Evolutionary conservation across 1,284 basidiomycete genomes (phyloP), one percentile per base, ranked within the genome.

Genomic region (Cryptococcus sp.): DNA sequence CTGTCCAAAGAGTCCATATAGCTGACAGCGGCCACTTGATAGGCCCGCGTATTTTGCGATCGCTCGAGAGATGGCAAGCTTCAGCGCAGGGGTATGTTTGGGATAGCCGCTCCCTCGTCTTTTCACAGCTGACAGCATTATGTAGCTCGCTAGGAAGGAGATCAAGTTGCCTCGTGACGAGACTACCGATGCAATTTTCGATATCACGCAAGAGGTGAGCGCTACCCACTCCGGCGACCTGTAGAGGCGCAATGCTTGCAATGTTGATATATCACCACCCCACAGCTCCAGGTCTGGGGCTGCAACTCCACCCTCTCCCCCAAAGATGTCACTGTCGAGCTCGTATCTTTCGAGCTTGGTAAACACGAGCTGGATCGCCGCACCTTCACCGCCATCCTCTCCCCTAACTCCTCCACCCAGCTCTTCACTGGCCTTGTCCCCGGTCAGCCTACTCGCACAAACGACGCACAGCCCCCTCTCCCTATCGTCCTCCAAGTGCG

Each of bases 331-430:
- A 83, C 73, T 16, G 78, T 93, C 57, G 84, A 87, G 61, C 81
- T 93, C 46, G 81, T 82, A 24, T 81, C 82, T 5, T 91, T 87
- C 70, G 87, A 91, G 68, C 64, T 81, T 13, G 52, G 69, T 35
- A 66, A 82, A 52, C 60, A 64, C 15, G 51, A 70, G 44, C 80
- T 85, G 28, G 63, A 85, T 48, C 79, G 68, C 18, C 84, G 80
- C 77, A 66, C 75, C 20, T 78, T 81, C 63, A 77, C 82, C 16
- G 80, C 87, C 38, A 74, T 78, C 0, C 80, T 94, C 43, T 78
- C 78, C 37, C 80, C 85, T 15, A 94, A 94, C 73, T 80, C 87
- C n/a, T 87, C 86, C 63, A 92, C 88, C 2, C 90, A 94, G 73
- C 77, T 94, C 13, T 87, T 82, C 80, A 83, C 80, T 63, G 87